Evolutionary conservation across 257 asterid species (phyloP).

Genomic region (Solanum tarijense): DNA sequence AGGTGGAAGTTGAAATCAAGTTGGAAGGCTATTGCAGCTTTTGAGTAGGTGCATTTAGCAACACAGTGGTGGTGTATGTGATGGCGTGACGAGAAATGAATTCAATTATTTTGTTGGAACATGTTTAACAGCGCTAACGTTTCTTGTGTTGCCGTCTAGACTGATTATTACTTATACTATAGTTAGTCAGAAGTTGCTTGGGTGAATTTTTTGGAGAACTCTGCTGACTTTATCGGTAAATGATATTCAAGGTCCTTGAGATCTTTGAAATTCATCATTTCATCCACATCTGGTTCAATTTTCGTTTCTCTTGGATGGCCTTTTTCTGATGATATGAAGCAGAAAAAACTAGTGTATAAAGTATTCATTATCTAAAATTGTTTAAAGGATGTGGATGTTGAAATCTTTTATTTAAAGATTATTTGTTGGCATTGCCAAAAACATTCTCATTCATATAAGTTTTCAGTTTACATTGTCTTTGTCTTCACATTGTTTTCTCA

Average conservation of each 20-base stretch:
- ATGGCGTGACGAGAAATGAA: neutral
- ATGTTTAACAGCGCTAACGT: neutral
- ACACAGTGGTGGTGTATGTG: neutral
- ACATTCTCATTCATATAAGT: neutral
- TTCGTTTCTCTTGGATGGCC: neutral
- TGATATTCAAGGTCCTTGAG: neutral
- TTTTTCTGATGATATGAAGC: neutral
- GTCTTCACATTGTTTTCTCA: neutral
- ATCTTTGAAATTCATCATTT: neutral
- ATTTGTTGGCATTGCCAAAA: neutral
- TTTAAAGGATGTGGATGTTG: neutral
- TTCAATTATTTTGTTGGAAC: neutral
- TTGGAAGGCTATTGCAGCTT: neutral
- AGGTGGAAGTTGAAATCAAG: neutral
- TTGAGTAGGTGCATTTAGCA: neutral
- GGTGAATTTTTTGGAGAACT: neutral
- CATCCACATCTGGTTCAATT: neutral
- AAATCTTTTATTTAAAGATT: neutral
- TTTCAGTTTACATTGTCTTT: neutral
- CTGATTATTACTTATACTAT: neutral
- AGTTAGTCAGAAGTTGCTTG: neutral
- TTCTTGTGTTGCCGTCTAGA: neutral
- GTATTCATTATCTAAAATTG: neutral
- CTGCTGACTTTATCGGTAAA: neutral
- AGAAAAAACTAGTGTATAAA: neutral